These are phyloP conservation scores for Lantana camara DNA, from an alignment of 257 asterid genomes.

Conservation along the genomic window DNA sequence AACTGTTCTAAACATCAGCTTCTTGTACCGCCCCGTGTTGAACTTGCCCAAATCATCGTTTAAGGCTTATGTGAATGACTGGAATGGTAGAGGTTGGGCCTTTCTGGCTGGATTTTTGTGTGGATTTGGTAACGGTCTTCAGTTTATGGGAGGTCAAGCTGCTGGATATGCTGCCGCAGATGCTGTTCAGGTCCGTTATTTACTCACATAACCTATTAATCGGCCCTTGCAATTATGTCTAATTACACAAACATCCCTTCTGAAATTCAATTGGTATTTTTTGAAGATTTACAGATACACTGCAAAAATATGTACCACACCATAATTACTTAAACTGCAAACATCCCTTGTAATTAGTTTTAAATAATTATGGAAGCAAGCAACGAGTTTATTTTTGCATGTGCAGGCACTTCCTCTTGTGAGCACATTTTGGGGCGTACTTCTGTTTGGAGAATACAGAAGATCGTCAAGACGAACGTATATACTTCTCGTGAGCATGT, in stretches of 20 bases:
- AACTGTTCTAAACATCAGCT: conserved; percentile 61
- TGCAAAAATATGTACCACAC: no score
- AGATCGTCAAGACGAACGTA: conserved; percentile 81
- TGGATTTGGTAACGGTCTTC: conserved; percentile 96
- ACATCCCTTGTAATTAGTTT: no score
- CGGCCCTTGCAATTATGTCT: background rate
- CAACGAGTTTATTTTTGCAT: background rate
- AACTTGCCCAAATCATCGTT: conserved; percentile 72
- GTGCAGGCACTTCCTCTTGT: conserved; percentile 89
- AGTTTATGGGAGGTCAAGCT: conserved; percentile 99
- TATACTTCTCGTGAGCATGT: conserved; percentile 57
- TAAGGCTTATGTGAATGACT: conserved; percentile 68
- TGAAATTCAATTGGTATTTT: no score
- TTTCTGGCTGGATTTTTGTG: conserved; percentile 85
- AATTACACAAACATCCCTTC: no score
- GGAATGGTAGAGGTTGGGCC: conserved; percentile 95
- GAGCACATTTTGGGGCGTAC: conserved; percentile 91
- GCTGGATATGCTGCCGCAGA: conserved; percentile 99
- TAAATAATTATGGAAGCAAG: background rate
- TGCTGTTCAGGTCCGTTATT: conserved; percentile 82
- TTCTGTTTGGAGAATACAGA: conserved; percentile 80
- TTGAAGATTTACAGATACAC: no score
- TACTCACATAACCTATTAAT: background rate
- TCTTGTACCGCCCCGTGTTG: conserved; percentile 70
- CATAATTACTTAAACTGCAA: no score